Evolutionary conservation across 805 yeast species (phyloP), one percentile per base, ranked within the genome.

Genomic region (Saturnispora silvae): DNA sequence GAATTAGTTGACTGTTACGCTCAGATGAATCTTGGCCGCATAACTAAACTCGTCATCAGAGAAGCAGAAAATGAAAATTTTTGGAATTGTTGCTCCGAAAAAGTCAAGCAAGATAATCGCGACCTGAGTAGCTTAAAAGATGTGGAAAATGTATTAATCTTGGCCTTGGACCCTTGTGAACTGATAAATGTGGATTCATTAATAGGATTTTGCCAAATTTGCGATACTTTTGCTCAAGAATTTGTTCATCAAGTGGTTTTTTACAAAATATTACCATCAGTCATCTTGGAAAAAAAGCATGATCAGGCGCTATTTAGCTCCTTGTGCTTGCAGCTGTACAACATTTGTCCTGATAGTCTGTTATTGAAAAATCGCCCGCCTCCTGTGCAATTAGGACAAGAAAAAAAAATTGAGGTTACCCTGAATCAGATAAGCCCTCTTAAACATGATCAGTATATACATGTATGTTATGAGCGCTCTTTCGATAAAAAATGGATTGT

Each of bases 391-490:
- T 46, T 73, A 18, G 59, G 68, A 0, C 58, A 59, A 23, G 61
- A 65, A 6, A 45, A 64, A 3, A 73, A 75, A 3, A 57, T 56
- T 8, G 60, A 56, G 24, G 50, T 74, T 16, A 58, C 68, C 2
- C 64, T 57, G 40, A 43, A 55, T 3, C 51, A 63, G 3, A 57
- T 62, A 2, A 49, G 59, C 20, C 51, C 76, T 6, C 54, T 69
- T 31, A 61, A 67, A n/a, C 81, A 80, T 42, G 95, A 86, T 49
- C 65, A 82, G 1, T 82, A 75, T 47, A 63, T 89, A 17, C 97
- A 92, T 52, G 65, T 92, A 9, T 85, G 95, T 1, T 89, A 87
- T 49, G 84, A 85, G 22, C 57, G 94, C 36, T 80, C 95, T 0
- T 64, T 72, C 3, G 95, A 87, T 54, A 76, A 75, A 42, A 75